These are phyloP conservation scores for Solanum ossicruentum DNA, from an alignment of 257 asterid species.

Conservation along the genomic window DNA sequence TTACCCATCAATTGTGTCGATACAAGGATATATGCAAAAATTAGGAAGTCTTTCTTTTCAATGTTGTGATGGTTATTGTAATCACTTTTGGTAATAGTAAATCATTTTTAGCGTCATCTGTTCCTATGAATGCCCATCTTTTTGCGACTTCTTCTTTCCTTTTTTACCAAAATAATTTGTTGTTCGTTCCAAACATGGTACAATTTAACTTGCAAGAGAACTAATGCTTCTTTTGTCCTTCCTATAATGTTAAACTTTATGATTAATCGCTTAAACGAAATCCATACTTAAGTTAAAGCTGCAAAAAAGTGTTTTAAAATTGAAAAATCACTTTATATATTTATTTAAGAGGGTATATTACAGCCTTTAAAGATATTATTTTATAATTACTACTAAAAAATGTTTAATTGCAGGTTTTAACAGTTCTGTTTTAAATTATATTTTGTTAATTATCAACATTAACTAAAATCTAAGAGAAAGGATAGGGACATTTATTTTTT, in stretches of 20 bases:
- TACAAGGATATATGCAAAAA: not conserved
- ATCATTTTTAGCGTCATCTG: not conserved
- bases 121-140: not conserved
- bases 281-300: not conserved
- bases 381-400: no score
- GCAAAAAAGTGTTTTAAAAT: not conserved
- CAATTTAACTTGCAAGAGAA: not conserved
- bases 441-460: no score
- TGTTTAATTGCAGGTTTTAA: no score
- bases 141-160: not conserved
- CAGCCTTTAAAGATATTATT: no score
- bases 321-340: no score
- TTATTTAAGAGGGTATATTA: no score
- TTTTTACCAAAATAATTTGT: not conserved
- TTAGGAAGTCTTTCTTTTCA: not conserved
- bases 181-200: not conserved
- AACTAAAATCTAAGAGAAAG: no score
- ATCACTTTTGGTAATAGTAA: not conserved
- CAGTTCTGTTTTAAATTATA: no score
- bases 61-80: not conserved
- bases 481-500: no score
- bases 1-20: not conserved
- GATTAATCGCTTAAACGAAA: not conserved
- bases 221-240: not conserved
- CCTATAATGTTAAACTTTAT: not conserved